Evolutionary conservation across 1,284 basidiomycete species (phyloP).

Genomic region (Phaffia rhodozyma): DNA sequence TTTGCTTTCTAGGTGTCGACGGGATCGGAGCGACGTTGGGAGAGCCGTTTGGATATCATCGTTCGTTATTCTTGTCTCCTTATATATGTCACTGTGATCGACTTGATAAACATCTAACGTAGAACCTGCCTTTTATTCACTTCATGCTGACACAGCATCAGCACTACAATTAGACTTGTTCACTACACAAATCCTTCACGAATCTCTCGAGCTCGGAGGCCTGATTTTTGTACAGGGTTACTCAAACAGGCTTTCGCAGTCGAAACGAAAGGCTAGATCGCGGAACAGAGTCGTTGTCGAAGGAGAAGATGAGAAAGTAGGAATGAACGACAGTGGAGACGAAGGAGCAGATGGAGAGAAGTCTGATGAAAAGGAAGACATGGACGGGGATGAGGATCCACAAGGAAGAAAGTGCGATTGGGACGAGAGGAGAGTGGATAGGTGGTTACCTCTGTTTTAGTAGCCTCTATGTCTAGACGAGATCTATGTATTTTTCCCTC

Average conservation of each 20-base stretch:
- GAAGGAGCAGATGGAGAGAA: too few relatives aligned
- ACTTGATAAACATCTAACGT: not conserved
- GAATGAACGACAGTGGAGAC: not conserved
- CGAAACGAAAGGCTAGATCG: not conserved
- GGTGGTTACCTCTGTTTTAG: constrained; percentile 9
- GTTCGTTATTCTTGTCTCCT: not conserved
- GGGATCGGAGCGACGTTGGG: constrained; percentile 3
- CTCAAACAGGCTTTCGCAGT: not conserved
- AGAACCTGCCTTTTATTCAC: not conserved
- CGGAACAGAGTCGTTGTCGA: not conserved
- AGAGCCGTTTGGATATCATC: constrained; percentile 10
- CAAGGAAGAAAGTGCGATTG: not conserved
- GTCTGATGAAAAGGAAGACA: too few relatives aligned
- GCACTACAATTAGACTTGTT: constrained; percentile 7
- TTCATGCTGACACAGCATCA: not conserved
- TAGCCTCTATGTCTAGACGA: too few relatives aligned
- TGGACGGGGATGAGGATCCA: not conserved
- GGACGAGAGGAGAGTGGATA: constrained; percentile 2
- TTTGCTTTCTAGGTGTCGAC: constrained; percentile 14
- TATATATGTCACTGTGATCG: too few relatives aligned
- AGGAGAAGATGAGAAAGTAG: not conserved
- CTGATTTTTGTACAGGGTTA: not conserved
- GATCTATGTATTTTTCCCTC: too few relatives aligned
- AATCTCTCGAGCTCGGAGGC: constrained; percentile 1
- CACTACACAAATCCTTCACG: constrained; percentile 7